A percentile compares a stretch with the other conserved stretches of the same genome.
Conservation (phyloP, 176 grass and related monocot species). For the Dactylis glomerata region DNA sequence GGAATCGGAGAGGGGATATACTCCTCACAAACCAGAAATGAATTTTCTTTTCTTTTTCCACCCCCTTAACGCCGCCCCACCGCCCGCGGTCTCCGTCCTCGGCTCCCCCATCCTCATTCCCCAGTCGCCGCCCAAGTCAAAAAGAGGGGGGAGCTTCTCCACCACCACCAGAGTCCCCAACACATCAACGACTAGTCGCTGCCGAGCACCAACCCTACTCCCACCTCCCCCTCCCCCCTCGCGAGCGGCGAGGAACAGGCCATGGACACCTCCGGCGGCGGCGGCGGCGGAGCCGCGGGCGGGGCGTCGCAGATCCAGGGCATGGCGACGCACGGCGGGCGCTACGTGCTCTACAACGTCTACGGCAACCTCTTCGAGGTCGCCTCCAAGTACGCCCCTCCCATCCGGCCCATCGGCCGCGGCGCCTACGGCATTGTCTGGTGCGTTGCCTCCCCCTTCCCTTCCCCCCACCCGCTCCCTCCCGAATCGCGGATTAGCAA, state of each 20-base stretch:
- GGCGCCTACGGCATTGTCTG: conserved; percentile 99
- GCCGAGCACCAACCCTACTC: conserved; percentile 19
- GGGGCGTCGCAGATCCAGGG: conserved; percentile 56
- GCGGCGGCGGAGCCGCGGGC: conserved; percentile 37
- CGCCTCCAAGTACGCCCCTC: conserved; percentile 75
- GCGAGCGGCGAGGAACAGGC: background rate
- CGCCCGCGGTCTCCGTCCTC: conserved; percentile 17
- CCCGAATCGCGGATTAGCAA: background rate
- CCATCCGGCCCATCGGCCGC: conserved; percentile 81
- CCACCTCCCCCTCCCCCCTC: background rate
- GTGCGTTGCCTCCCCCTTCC: conserved; percentile 37
- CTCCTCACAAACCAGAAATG: too few relatives aligned
- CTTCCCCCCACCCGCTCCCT: background rate
- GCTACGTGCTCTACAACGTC: conserved; percentile 88
- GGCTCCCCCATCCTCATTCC: conserved; percentile 13
- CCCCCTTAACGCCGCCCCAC: background rate
- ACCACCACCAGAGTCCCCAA: conserved; percentile 15
- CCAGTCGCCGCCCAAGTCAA: conserved; percentile 46
- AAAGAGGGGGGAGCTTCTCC: conserved; percentile 49
- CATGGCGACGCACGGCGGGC: conserved; percentile 59
- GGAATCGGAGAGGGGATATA: too few relatives aligned
- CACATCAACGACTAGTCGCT: conserved; percentile 45
- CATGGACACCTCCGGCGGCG: conserved; percentile 44
- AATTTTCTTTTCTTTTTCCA: background rate
- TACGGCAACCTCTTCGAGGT: conserved; percentile 94